Evolutionary conservation across 2,329 filamentous ascomycete genomes (phyloP).

Genomic region (Clarireedia sp.): DNA sequence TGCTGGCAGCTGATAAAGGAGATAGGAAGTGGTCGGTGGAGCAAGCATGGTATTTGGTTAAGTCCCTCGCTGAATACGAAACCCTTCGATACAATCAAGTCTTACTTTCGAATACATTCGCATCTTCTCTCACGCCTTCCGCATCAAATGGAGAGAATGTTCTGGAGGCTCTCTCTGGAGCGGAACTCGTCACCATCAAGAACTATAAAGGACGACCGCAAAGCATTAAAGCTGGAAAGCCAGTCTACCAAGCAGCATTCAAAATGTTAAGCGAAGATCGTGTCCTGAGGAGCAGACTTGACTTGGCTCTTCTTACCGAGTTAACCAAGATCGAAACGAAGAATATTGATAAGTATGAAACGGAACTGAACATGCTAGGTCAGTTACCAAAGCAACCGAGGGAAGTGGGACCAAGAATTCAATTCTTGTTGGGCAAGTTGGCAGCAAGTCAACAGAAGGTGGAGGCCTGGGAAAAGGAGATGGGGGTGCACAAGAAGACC

Average conservation of each 20-base stretch:
- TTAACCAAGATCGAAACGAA: slow-evolving; percentile 63
- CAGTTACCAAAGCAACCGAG: slow-evolving; percentile 61
- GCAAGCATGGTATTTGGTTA: slow-evolving; percentile 87
- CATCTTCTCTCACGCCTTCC: slow-evolving; percentile 41
- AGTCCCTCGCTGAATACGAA: slow-evolving; percentile 61
- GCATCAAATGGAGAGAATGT: slow-evolving; percentile 61
- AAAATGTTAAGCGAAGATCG: slow-evolving; percentile 60
- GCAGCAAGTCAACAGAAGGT: slow-evolving; percentile 68
- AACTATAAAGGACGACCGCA: slow-evolving; percentile 69
- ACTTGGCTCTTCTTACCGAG: slow-evolving; percentile 61
- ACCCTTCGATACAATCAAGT: slow-evolving; percentile 78
- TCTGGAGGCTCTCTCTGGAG: slow-evolving; percentile 71
- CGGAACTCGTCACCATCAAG: slow-evolving; percentile 75
- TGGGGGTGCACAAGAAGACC: slow-evolving; percentile 62
- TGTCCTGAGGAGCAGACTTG: slow-evolving; percentile 66
- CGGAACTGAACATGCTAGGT: slow-evolving; percentile 65
- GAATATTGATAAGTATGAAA: slow-evolving; percentile 70
- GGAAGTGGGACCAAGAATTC: slow-evolving; percentile 57
- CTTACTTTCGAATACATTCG: slow-evolving; percentile 68
- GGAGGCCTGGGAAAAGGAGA: slow-evolving; percentile 64
- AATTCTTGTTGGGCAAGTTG: slow-evolving; percentile 69
- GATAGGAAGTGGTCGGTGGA: slow-evolving; percentile 66
- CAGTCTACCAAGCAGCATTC: slow-evolving; percentile 82
- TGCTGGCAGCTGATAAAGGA: slow-evolving; percentile 48
- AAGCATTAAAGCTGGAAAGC: slow-evolving; percentile 70